These are phyloP conservation scores for Verticillium tricorpus DNA, from an alignment of 2,329 filamentous ascomycete genomes.

Conservation along the genomic window DNA sequence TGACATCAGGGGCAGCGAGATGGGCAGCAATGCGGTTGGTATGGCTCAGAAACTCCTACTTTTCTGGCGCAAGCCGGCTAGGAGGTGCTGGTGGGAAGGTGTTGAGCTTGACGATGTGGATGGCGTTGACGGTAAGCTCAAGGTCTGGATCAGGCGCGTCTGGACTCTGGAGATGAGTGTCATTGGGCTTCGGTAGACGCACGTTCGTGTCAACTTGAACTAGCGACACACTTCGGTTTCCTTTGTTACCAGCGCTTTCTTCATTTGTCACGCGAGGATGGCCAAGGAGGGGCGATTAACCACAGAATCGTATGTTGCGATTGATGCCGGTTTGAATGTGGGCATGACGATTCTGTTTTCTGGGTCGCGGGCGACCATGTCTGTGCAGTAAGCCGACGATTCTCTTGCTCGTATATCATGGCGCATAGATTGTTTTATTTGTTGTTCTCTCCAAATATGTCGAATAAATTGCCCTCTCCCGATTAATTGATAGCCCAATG, in stretches of 20 bases:
- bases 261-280: background rate
- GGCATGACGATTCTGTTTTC: background rate
- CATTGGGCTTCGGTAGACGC: conserved; percentile 66
- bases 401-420: background rate
- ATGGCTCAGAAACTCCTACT: conserved; percentile 98
- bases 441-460: too few relatives aligned
- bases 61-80: conserved; percentile 96
- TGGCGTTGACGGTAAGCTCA: conserved; percentile 85
- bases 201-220: background rate
- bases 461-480: too few relatives aligned
- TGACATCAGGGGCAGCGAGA: conserved; percentile 77
- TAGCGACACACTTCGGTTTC: background rate
- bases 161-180: conserved; percentile 99
- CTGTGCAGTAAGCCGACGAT: background rate
- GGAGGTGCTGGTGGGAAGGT: conserved; percentile 98
- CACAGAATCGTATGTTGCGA: background rate
- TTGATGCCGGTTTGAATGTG: background rate
- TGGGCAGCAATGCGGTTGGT: conserved; percentile 75
- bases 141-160: conserved; percentile 96
- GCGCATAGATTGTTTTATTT: too few relatives aligned
- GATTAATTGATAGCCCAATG: too few relatives aligned
- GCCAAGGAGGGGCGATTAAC: background rate
- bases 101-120: conserved; percentile 87
- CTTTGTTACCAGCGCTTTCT: background rate
- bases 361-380: background rate